Base-by-base conservation (phyloP, 2,329 filamentous ascomycete genomes). In the Lasiodiplodia sp. region DNA sequence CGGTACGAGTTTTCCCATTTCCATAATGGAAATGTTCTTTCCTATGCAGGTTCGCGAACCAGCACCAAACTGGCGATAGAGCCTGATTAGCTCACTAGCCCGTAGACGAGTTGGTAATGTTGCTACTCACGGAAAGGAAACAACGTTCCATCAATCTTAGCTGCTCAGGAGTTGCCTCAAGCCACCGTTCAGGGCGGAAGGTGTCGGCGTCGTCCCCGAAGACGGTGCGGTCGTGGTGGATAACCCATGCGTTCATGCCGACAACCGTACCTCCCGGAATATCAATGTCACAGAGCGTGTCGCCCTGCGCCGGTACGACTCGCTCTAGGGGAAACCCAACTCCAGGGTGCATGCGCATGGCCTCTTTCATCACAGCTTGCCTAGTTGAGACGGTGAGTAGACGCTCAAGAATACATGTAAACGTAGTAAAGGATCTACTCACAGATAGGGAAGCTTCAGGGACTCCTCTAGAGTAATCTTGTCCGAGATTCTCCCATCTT, bases 181-280 rank as follows among this genome's bases (percentile, higher is more conserved):
- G 28, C 82, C 82, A 84, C n/a, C 82, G 71, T 66, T 82, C 81
- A 1, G 82, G 82, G 25, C 73, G 69, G 69, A 79, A 84, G 1
- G 74, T 71, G 3, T 79, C 77, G 1, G 78, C 74, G 63, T 80
- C 74, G 2, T 69, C 55, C 0, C 74, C 74, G 65, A 79, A 84
- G n/a, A 84, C 73, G 3, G 73, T 69, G 2, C 70, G 68, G 38
- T 82, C 74, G 23, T 75, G 74, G 47, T 83, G 80, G 25, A 68
- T 68, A 0, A 83, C 80, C 76, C 80, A 83, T 0, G 82, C 73
- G 63, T 83, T 85, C 51, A 83, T 77, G 5, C 82, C 83, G 10
- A 84, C 77, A 7, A 80, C 73, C 0, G 80, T 82, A 10, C 80
- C 82, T 3, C 72, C 74, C 0, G 79, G 79, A 3, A 56, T 6